A percentile compares a stretch with the other conserved stretches of the same genome.
Evolutionary conservation across 306 rosid species (phyloP).

Genomic region (Oemleria cerasiformis): DNA sequence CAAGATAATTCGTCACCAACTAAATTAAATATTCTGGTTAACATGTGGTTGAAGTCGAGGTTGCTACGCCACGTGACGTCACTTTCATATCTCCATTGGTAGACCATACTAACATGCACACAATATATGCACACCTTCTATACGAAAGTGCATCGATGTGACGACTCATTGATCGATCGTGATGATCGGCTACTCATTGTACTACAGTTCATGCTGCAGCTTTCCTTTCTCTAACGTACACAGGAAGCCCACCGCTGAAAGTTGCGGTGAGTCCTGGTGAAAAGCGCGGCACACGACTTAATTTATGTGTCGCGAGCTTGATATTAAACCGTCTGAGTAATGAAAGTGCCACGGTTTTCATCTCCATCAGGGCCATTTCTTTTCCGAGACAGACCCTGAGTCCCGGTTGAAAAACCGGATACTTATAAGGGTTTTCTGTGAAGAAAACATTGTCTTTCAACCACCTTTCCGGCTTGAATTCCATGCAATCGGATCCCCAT

Average conservation of each 20-base stretch:
- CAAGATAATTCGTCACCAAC: not conserved
- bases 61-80: not conserved
- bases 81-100: not conserved
- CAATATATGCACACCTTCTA: not conserved
- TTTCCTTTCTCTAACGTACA: conserved; percentile 35
- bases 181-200: too few species aligned
- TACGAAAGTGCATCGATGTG: not conserved
- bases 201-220: too few species aligned
- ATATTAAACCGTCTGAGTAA: conserved; percentile 47
- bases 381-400: conserved; percentile 76
- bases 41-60: not conserved
- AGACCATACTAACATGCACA: not conserved
- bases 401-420: conserved; percentile 82
- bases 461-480: conserved; percentile 78
- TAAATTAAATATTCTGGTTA: not conserved
- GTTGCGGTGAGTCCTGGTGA: conserved; percentile 87
- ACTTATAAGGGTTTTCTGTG: conserved; percentile 44
- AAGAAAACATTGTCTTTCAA: conserved; percentile 41
- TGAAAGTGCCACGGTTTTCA: conserved; percentile 50
- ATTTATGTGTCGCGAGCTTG: conserved; percentile 18
- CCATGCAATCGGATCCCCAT: conserved; percentile 67
- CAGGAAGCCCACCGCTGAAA: conserved; percentile 58
- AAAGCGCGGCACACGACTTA: conserved; percentile 41
- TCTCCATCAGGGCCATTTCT: conserved; percentile 74
- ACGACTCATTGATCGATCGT: not conserved